Base-by-base conservation (phyloP, 192 early-diverging fungal genomes). In the Coemansia javaensis region DNA sequence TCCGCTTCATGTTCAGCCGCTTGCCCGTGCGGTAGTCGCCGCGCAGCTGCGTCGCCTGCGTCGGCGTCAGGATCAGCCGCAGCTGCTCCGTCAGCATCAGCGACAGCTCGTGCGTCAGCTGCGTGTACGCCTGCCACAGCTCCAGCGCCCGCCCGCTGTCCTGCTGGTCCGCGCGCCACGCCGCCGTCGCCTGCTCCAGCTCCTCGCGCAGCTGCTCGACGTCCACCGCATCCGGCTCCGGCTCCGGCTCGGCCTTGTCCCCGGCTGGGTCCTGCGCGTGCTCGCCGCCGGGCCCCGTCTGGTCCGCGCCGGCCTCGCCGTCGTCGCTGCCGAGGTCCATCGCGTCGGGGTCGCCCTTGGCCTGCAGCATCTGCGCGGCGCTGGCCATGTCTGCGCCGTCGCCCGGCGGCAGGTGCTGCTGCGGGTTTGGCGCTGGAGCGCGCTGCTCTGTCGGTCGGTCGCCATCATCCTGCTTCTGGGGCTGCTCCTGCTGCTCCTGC, bases 1-100 rank as follows among this genome's bases (percentile, higher is more conserved):
- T 92, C 71, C 92, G 94, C 56, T 93, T 89, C 97, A 99, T 97
- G 70, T 96, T 99, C 20, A 99, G 84, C 8, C 97, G 87, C 71
- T 99, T 99, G 45, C 97, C 97, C 25, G 92, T 97, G 32, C 89
- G 81, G 65, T 97, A 99, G 79, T 99, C 97, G 35, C 97, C 97
- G 53, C 87, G 88, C 42, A 99, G 81, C 69, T 93, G 90, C 23
- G 94, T 94, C 0, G 94, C 92, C 57, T 95, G 77, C 10, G 97
- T 97, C 0, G 97, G 97, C 59, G 97, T 92, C 53, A 99, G 77
- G 57, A 99, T 95, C 46, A 97, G 77, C 14, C 97, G 84, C 40
- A 99, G 76, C 54, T 94, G 93, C 79, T 99, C 97, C 55, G 89
- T 91, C 17, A 99, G 81, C 30, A 84, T 73, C 51, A 91, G 83